Percentiles rank a stretch among this genome's conserved stretches.
Evolutionary conservation across 2,329 filamentous ascomycete genomes (phyloP).

Genomic region (Aspergillus nomiae): DNA sequence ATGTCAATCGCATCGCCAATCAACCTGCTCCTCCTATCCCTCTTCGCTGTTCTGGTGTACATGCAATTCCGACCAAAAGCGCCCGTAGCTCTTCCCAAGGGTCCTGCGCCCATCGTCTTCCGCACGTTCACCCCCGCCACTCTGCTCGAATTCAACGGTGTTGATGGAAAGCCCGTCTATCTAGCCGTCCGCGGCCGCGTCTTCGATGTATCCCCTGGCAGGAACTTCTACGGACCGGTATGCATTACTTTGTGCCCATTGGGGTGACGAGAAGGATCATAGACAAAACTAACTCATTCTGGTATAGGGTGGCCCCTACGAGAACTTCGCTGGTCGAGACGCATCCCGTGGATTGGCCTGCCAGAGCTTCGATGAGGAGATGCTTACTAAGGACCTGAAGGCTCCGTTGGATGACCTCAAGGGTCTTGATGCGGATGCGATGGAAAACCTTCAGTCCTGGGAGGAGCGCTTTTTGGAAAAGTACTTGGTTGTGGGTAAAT

Average conservation of each 20-base stretch:
- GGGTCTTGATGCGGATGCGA: slow-evolving; percentile 71
- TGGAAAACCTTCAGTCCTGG: slow-evolving; percentile 85
- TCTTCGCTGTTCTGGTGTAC: slow-evolving; percentile 60
- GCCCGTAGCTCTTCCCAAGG: slow-evolving; percentile 54
- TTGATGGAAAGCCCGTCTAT: slow-evolving; percentile 73
- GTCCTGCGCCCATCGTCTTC: slow-evolving; percentile 73
- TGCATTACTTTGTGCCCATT: slow-evolving; percentile 6
- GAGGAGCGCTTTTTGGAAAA: slow-evolving; percentile 92
- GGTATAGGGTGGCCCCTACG: slow-evolving; percentile 77
- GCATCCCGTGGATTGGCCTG: slow-evolving; percentile 84
- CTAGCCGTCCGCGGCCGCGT: slow-evolving; percentile 88
- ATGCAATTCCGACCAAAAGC: slow-evolving; percentile 59
- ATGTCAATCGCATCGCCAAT: slow-evolving; percentile 60
- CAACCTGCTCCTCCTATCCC: slow-evolving; percentile 62
- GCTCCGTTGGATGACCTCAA: slow-evolving; percentile 77
- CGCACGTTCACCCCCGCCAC: slow-evolving; percentile 81
- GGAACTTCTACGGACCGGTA: slow-evolving; percentile 89
- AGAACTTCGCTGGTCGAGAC: slow-evolving; percentile 93
- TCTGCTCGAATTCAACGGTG: slow-evolving; percentile 83
- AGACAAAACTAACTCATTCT: slow-evolving; percentile 8
- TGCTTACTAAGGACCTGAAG: slow-evolving; percentile 89
- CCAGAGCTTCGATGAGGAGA: slow-evolving; percentile 91
- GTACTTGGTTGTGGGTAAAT: slow-evolving; percentile 88
- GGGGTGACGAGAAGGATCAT: not conserved
- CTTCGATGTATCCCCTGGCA: slow-evolving; percentile 84